Percentiles rank a stretch among this genome's conserved stretches.
Conservation (phyloP, 306 rosid genomes). For the Cucumis melo region DNA sequence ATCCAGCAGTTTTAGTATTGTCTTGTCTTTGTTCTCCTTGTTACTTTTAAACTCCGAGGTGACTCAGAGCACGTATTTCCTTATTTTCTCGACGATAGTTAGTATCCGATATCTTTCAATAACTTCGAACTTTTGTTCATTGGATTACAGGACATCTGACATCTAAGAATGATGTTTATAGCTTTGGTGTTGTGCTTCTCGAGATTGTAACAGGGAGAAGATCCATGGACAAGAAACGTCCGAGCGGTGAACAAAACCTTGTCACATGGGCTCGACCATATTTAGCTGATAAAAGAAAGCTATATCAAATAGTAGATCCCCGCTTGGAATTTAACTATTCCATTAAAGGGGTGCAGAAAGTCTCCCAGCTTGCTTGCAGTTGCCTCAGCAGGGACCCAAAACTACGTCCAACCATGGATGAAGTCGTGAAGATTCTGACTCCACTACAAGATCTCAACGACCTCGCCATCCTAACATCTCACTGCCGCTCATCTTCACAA, state of each 20-base stretch:
- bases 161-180: constrained; percentile 87
- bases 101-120: constrained; percentile 4
- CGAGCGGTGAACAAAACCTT: constrained; percentile 84
- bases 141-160: constrained; percentile 69
- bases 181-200: constrained; percentile 88
- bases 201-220: constrained; percentile 91
- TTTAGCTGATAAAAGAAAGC: constrained; percentile 78
- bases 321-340: constrained; percentile 78
- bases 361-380: constrained; percentile 68
- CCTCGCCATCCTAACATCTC: constrained; percentile 59
- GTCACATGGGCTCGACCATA: constrained; percentile 87
- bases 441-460: constrained; percentile 79
- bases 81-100: neutral
- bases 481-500: constrained; percentile 69
- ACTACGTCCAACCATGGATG: constrained; percentile 83
- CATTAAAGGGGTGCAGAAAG: constrained; percentile 73
- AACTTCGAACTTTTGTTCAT: constrained; percentile 10
- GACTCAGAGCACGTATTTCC: neutral
- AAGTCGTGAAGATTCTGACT: constrained; percentile 65
- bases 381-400: constrained; percentile 86
- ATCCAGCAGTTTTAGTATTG: too few relatives aligned
- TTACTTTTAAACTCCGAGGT: neutral
- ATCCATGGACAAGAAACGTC: constrained; percentile 95
- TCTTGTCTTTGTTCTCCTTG: neutral
- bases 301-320: constrained; percentile 68